Evolutionary conservation across 2,329 filamentous ascomycete genomes (phyloP).

Genomic region (Colletotrichum theobromicola): DNA sequence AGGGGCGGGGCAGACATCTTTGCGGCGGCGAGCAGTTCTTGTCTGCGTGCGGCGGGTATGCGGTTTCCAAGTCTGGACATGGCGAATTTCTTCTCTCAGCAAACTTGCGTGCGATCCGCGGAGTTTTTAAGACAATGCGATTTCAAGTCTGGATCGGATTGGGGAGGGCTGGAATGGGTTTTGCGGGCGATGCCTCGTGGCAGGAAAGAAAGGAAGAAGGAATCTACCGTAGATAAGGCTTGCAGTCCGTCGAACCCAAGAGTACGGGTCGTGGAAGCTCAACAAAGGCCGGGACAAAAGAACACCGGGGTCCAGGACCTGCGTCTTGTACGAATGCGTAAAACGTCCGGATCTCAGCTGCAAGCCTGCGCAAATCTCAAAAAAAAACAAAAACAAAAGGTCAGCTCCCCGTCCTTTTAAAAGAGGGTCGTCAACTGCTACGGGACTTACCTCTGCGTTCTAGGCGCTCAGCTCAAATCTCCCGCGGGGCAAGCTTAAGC

Average conservation of each 20-base stretch:
- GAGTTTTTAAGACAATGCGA: neutral
- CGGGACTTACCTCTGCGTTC: neutral
- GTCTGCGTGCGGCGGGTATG: neutral
- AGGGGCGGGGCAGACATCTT: neutral
- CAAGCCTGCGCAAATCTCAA: neutral
- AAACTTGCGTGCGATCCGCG: neutral
- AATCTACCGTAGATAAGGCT: neutral
- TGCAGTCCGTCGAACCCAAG: neutral
- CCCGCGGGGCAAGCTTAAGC: neutral
- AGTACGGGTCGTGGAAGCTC: neutral
- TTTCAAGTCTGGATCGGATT: neutral
- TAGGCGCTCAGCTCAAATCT: neutral
- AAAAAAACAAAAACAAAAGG: neutral
- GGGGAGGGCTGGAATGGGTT: too few relatives aligned
- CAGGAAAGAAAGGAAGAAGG: neutral
- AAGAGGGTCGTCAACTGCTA: neutral
- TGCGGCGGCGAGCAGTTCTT: neutral
- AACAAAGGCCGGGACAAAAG: neutral
- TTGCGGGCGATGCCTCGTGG: neutral
- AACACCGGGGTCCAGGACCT: neutral
- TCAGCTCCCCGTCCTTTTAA: neutral
- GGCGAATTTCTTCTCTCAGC: neutral
- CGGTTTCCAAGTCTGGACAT: neutral
- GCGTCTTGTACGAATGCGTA: neutral
- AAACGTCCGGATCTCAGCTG: neutral